Base-by-base conservation (phyloP, 352 stramenopile species). In the Phytopythium ostracodes region DNA sequence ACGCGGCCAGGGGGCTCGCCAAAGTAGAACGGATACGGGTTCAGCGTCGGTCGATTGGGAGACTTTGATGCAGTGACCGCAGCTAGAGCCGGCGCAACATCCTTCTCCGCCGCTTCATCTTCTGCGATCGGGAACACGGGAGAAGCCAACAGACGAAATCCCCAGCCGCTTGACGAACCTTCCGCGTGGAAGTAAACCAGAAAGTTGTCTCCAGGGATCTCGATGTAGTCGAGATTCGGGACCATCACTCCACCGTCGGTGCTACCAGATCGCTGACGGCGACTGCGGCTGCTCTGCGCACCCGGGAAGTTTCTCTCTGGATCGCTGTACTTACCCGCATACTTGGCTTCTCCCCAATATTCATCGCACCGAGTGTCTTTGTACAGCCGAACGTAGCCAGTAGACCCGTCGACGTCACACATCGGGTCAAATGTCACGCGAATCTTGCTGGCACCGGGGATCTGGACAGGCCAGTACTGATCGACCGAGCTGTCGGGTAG, bases 151-250 rank as follows among this genome's bases (percentile, higher is more conserved):
- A 91, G 64, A 4, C 84, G 76, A 60, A 91, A 91, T 29, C 84
- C 84, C 84, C 84, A 94, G 9, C 71, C 70, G n/a, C 68, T 75
- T 3, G 80, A 76, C 7, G 65, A 69, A 7, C 70, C 72, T 58
- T 79, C 76, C 25, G 85, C 84, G 42, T 84, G 82, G 42, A 92
- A 88, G 56, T 91, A 89, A 14, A 93, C 76, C 43, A 92, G 64
- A 67, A 91, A 90, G 4, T 72, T 71, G 65, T 92, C 86, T 6
- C 71, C 76, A 5, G 74, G 72, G 35, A 94, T 87, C 35, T 92
- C 82, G 17, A 91, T 60, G n/a, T 72, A 67, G 44, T 69, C 76
- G 53, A 59, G 68, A 56, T 66, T 73, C 60, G 60, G 51, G 18
- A 63, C 59, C 17, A 69, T 1, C 46, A 20, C 24, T n/a, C 56